Evolutionary conservation across 805 yeast genomes (phyloP), one percentile per base, ranked within the genome.

Genomic region (Helenozyma baotianmanensis): DNA sequence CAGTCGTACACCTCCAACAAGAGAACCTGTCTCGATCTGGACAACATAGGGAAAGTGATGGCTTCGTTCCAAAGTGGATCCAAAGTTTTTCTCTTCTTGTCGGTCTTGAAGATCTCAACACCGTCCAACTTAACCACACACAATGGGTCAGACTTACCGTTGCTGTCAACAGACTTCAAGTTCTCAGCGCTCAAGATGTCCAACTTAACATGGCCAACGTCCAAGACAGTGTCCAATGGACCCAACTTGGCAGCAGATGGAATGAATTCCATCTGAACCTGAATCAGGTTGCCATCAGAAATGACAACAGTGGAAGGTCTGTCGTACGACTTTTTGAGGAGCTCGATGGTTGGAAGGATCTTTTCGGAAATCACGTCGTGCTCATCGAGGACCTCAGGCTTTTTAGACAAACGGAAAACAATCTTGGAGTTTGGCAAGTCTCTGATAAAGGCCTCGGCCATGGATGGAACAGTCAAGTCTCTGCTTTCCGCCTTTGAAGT

Each of bases 81-180:
- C 45, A 83, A 62, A 0, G 84, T 76, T 53, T 76, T 82, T 59
- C 81, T 80, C 38, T 77, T 64, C 35, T 72, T 72, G 36, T 72
- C 77, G 9, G 84, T 78, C 57, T 68, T 82, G 61, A 55, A 74
- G 4, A 77, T 56, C 43, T 72, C 67, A 25, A 63, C 50, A 6
- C 76, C 80, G 50, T 81, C 79, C 12, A 80, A 52, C 29, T 53
- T 60, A n/a, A 83, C 54, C 15, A 58, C 58, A 28, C 70, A 70
- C 47, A 65, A 75, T 35, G 94, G 94, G 62, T 84, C 94, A 3
- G 90, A 80, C 49, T 78, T 79, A 35, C 92, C 92, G 48, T 80
- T 80, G 33, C 74, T 61, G 54, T 84, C 92, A 29, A 76, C 82
- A 6, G 87, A 58, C 30, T 56, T 51, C 38, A 84, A 60, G 31